phyloP scores from a whole-genome alignment of 2,329 filamentous ascomycete genomes.

The Aspergillus tubingensis region DNA sequence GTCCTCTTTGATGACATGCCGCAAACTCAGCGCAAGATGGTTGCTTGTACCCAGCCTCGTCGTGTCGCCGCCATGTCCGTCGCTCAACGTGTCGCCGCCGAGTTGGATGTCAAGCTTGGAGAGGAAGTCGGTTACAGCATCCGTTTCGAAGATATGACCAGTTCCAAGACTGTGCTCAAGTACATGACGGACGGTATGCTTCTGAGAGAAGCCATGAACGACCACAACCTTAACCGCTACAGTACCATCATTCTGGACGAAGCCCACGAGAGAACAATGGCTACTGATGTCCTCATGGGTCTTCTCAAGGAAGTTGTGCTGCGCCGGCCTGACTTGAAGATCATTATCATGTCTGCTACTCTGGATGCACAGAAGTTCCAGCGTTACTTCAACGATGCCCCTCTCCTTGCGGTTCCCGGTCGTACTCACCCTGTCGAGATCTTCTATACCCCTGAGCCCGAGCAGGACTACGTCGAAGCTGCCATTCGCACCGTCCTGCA shows the following conservation, averaged over 20 bases:
- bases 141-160: conserved; percentile 94
- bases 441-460: conserved; percentile 95
- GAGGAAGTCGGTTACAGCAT: conserved; percentile 98
- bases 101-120: conserved; percentile 90
- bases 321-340: conserved; percentile 85
- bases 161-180: conserved; percentile 86
- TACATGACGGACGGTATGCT: conserved; percentile 99
- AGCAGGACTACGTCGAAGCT: conserved; percentile 95
- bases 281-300: conserved; percentile 96
- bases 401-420: conserved; percentile 88
- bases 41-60: conserved; percentile 95
- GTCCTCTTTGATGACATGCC: conserved; percentile 96
- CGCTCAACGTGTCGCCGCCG: conserved; percentile 93
- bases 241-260: conserved; percentile 98
- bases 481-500: conserved; percentile 92
- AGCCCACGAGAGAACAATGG: conserved; percentile 94
- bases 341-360: conserved; percentile 98
- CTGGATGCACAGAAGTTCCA: conserved; percentile 98
- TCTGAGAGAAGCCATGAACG: conserved; percentile 92
- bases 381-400: conserved; percentile 92
- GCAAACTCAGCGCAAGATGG: conserved; percentile 79
- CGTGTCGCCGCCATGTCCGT: conserved; percentile 99
- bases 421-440: conserved; percentile 97
- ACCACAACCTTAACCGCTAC: conserved; percentile 87
- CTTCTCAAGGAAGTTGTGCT: conserved; percentile 85